Evolutionary conservation across 2,329 filamentous ascomycete species (phyloP).

Genomic region (Ceratocystis lukuohia): DNA sequence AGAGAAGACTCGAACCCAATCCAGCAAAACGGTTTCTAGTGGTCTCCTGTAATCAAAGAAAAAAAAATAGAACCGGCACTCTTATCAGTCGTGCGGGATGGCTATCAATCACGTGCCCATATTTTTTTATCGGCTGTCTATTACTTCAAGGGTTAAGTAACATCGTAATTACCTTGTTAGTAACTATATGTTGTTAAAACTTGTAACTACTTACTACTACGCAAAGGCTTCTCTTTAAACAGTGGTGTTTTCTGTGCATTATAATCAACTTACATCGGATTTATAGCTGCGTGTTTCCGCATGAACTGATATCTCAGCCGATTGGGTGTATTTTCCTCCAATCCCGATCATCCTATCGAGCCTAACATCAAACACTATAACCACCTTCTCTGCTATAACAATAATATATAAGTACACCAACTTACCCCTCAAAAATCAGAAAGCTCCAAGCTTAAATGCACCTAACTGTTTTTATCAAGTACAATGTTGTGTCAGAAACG

Average conservation of each 20-base stretch:
- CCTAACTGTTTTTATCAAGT: background rate
- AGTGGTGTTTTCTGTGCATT: no score
- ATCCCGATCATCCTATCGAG: background rate
- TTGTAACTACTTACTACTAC: no score
- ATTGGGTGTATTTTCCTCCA: no score
- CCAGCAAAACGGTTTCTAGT: background rate
- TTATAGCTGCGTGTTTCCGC: no score
- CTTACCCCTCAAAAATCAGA: background rate
- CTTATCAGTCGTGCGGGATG: conserved; percentile 18
- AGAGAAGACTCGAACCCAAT: conserved; percentile 1
- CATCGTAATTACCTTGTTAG: no score
- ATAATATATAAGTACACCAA: background rate
- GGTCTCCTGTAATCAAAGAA: background rate
- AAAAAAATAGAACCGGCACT: background rate
- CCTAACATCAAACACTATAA: background rate
- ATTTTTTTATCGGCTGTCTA: background rate
- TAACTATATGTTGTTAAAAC: no score
- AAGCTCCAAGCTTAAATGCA: conserved; percentile 8
- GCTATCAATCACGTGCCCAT: conserved; percentile 18
- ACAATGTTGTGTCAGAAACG: background rate
- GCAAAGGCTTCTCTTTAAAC: no score
- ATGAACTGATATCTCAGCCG: no score
- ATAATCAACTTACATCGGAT: no score
- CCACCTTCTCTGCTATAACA: no score
- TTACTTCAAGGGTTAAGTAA: no score